These are phyloP conservation scores for Syncephalastrum monosporum DNA, from an alignment of 371 early-diverging fungal species.

Conservation along the genomic window DNA sequence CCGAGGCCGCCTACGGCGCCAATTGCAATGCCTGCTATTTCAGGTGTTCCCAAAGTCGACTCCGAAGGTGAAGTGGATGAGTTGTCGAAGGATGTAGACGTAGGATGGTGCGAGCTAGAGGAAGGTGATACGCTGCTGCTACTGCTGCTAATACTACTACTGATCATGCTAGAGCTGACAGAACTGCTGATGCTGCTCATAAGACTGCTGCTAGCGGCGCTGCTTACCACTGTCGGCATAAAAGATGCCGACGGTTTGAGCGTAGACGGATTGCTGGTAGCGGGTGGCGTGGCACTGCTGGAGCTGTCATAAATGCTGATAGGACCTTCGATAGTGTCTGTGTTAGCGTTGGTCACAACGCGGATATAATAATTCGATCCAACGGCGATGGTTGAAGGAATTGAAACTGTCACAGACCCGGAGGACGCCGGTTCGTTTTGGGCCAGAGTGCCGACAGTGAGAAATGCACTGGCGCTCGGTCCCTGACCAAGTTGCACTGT, in stretches of 20 bases:
- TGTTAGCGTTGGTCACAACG: not conserved
- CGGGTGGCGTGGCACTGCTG: too few species aligned
- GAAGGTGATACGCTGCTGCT: not conserved
- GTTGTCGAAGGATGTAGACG: not conserved
- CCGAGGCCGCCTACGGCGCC: conserved; percentile 7
- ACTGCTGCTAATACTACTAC: not conserved
- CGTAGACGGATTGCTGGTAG: too few species aligned
- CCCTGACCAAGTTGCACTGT: conserved; percentile 5
- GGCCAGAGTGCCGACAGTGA: conserved; percentile 4
- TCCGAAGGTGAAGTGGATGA: not conserved
- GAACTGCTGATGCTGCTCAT: not conserved
- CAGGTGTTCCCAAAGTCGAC: conserved; percentile 3
- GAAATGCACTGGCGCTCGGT: not conserved
- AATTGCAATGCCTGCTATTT: conserved; percentile 12
- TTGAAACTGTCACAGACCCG: conserved; percentile 1
- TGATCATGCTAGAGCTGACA: not conserved
- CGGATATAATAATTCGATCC: conserved; percentile 10
- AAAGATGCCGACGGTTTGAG: too few species aligned
- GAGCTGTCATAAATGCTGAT: not conserved
- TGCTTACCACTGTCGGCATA: not conserved
- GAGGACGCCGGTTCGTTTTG: conserved; percentile 1
- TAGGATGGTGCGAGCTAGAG: not conserved
- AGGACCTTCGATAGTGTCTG: conserved; percentile 9
- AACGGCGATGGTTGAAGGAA: conserved; percentile 2
- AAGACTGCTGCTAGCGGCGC: not conserved